Evolutionary conservation across 2,329 filamentous ascomycete genomes (phyloP), one percentile per base, ranked within the genome.

Genomic region (Ampelomyces quisqualis): DNA sequence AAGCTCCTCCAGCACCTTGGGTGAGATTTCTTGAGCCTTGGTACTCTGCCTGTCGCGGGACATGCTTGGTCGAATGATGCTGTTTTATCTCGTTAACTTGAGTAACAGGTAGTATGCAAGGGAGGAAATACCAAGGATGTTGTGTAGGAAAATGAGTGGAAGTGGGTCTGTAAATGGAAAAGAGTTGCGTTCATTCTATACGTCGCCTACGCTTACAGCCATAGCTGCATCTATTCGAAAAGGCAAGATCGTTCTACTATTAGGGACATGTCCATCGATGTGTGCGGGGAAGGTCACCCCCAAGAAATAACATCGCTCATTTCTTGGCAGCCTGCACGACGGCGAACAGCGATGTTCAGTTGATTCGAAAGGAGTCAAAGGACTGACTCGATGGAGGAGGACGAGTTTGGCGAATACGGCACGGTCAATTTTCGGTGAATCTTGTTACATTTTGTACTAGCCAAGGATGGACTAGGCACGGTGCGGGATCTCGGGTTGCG

Each of bases 1-100:
- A 13, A 53, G 26, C 29, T 53, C 47, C 13, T 51, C 45, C 5
- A 48, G 19, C 4, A 34, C 39, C 23, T 36, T 38, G 6, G 44
- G 38, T 15, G 30, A 21, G 11, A 11, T 27, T n/a, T 51, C 51
- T 5, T 22, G 37, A n/a, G n/a, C n/a, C n/a, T n/a, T n/a, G n/a
- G n/a, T n/a, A n/a, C n/a, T n/a, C n/a, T n/a, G n/a, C n/a, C n/a
- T n/a, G n/a, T n/a, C n/a, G n/a, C n/a, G n/a, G n/a, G n/a, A n/a
- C n/a, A n/a, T n/a, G n/a, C n/a, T n/a, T n/a, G n/a, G n/a, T n/a
- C n/a, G n/a, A n/a, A n/a, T n/a, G n/a, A n/a, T n/a, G n/a, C n/a
- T n/a, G n/a, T n/a, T n/a, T n/a, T n/a, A n/a, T n/a, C n/a, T n/a
- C n/a, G n/a, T n/a, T n/a, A n/a, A n/a, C n/a, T n/a, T n/a, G n/a